phyloP scores from a whole-genome alignment of 805 yeast genomes.

The Allodekkera sacchari region DNA sequence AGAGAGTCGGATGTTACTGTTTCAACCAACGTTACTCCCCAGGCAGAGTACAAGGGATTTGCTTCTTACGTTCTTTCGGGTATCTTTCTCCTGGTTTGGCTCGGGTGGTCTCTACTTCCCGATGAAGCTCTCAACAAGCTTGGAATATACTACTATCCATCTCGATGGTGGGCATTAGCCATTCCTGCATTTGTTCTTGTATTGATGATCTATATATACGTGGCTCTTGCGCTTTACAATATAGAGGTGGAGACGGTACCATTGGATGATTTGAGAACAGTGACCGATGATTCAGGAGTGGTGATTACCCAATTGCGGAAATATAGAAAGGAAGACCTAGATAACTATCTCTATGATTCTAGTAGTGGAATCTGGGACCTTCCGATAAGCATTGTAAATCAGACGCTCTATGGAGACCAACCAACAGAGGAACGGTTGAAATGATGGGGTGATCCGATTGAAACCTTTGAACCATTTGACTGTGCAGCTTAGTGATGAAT shows the following conservation, averaged over 20 bases:
- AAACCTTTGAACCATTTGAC: too few species aligned
- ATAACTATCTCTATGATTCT: conserved; percentile 41
- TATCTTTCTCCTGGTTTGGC: conserved; percentile 44
- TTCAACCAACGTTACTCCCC: conserved; percentile 43
- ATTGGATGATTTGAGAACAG: conserved; percentile 49
- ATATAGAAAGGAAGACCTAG: conserved; percentile 10
- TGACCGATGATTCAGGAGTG: conserved; percentile 58
- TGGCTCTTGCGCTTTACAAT: conserved; percentile 64
- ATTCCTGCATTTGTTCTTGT: conserved; percentile 65
- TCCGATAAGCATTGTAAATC: conserved; percentile 63
- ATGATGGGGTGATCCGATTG: too few species aligned
- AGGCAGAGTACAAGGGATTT: conserved; percentile 83
- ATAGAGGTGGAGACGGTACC: conserved; percentile 63
- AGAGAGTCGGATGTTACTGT: conserved; percentile 60
- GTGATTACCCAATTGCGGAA: conserved; percentile 17
- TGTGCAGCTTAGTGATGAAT: too few species aligned
- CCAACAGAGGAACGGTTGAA: too few species aligned
- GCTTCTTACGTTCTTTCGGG: conserved; percentile 67
- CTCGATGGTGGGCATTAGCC: conserved; percentile 86
- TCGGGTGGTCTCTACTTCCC: conserved; percentile 73
- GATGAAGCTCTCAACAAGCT: conserved; percentile 39
- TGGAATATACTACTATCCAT: conserved; percentile 70
- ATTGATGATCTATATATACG: conserved; percentile 63
- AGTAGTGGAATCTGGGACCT: conserved; percentile 86
- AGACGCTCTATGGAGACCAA: conserved; percentile 40